phyloP scores from a whole-genome alignment of 441 rosid species.

The Daphne laureola region DNA sequence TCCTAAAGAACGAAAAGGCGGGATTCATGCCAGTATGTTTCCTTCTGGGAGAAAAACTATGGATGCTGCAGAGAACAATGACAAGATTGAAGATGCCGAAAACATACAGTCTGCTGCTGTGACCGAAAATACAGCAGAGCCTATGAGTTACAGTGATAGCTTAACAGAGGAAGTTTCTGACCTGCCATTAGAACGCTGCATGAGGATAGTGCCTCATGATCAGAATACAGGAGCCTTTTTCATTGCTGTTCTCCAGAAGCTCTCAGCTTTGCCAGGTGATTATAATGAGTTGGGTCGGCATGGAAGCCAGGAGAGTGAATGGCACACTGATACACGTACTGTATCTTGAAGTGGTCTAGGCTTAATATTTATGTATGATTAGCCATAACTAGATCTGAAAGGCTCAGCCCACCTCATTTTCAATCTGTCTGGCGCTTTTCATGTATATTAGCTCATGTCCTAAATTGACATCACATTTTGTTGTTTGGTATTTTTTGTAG shows the following conservation, averaged over 20 bases:
- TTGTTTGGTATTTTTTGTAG: too few relatives aligned
- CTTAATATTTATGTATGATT: too few relatives aligned
- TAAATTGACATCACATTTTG: too few relatives aligned
- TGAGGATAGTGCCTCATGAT: slow-evolving; percentile 95
- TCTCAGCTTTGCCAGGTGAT: slow-evolving; percentile 70
- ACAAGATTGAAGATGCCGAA: slow-evolving; percentile 27
- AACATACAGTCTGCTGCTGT: slow-evolving; percentile 28
- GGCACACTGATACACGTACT: too few relatives aligned
- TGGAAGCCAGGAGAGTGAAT: too few relatives aligned
- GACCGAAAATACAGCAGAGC: slow-evolving; percentile 22
- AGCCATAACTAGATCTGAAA: too few relatives aligned
- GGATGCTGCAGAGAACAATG: slow-evolving; percentile 23
- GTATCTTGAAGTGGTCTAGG: too few relatives aligned
- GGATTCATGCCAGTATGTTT: slow-evolving; percentile 72
- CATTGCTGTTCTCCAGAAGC: slow-evolving; percentile 76
- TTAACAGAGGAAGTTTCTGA: slow-evolving; percentile 54
- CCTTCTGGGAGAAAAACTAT: slow-evolving; percentile 55
- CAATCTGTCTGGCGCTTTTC: too few relatives aligned
- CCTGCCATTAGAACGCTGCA: slow-evolving; percentile 78
- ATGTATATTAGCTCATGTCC: too few relatives aligned
- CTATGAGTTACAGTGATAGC: slow-evolving; percentile 23
- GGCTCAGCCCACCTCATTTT: too few relatives aligned
- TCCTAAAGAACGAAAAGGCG: slow-evolving; percentile 38
- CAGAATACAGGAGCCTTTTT: slow-evolving; percentile 97
- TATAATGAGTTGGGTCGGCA: neutral